Evolutionary conservation across 2,329 filamentous ascomycete species (phyloP).

Genomic region (Pleurostoma richardsiae): DNA sequence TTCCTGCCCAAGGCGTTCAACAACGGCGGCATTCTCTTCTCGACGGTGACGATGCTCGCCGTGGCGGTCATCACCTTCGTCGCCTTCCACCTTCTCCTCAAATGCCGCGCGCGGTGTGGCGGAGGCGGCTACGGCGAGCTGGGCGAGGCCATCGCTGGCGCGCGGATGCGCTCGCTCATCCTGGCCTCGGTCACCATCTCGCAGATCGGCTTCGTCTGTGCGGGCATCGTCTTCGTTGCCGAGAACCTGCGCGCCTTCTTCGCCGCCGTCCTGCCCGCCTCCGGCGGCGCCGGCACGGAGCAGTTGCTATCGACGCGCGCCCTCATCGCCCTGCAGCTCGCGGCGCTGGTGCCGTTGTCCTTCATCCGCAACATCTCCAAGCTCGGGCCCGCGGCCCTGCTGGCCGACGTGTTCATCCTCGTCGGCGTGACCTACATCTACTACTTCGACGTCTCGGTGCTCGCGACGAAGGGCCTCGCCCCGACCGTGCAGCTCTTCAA

Average conservation of each 20-base stretch:
- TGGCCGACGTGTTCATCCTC: constrained; percentile 69
- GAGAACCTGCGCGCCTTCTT: constrained; percentile 68
- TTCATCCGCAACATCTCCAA: constrained; percentile 73
- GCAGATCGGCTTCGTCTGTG: constrained; percentile 73
- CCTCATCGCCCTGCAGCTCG: constrained; percentile 62
- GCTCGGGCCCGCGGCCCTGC: constrained; percentile 61
- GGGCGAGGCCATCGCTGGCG: constrained; percentile 60
- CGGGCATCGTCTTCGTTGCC: constrained; percentile 72
- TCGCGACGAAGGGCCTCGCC: constrained; percentile 52
- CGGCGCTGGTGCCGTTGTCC: constrained; percentile 60
- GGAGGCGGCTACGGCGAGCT: constrained; percentile 69
- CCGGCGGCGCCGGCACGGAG: constrained; percentile 30
- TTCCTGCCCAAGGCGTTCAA: constrained; percentile 75
- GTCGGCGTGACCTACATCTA: constrained; percentile 70
- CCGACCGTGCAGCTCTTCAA: constrained; percentile 65
- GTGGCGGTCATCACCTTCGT: constrained; percentile 63
- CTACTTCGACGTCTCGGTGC: constrained; percentile 58
- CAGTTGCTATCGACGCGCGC: constrained; percentile 39
- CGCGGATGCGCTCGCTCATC: constrained; percentile 59
- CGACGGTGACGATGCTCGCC: constrained; percentile 59
- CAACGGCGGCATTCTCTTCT: constrained; percentile 74
- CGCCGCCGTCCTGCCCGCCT: constrained; percentile 45
- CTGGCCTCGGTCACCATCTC: constrained; percentile 67
- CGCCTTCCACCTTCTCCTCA: constrained; percentile 67
- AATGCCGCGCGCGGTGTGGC: constrained; percentile 58